Conservation (phyloP, 352 stramenopile species). For the Poterioochromonas sp. region DNA sequence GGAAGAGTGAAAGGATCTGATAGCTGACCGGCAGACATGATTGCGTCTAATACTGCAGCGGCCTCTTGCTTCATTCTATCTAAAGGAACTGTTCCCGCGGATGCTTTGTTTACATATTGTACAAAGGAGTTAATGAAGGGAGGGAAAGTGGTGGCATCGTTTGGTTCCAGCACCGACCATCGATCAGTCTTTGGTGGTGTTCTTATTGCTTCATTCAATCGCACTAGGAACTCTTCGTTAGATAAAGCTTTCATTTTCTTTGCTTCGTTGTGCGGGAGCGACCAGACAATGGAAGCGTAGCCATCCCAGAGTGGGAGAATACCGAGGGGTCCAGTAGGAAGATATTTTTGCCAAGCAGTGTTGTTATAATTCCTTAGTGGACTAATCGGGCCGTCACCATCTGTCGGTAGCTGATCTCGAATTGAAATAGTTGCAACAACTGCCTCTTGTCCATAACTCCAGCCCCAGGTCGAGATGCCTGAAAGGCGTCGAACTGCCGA, state of each 20-base stretch:
- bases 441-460: constrained; percentile 79
- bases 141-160: constrained; percentile 1
- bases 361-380: constrained; percentile 56
- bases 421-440: constrained; percentile 75
- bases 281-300: constrained; percentile 80
- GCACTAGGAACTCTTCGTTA: constrained; percentile 61
- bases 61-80: not conserved
- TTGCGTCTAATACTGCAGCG: constrained; percentile 51
- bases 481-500: constrained; percentile 68
- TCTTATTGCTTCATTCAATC: constrained; percentile 64
- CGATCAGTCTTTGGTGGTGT: constrained; percentile 40
- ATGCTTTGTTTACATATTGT: not conserved
- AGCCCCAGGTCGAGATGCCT: constrained; percentile 72
- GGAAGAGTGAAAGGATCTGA: constrained; percentile 52
- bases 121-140: not conserved
- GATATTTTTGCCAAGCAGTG: constrained; percentile 79
- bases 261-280: constrained; percentile 63
- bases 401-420: constrained; percentile 43
- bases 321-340: constrained; percentile 69
- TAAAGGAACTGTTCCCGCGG: constrained; percentile 16
- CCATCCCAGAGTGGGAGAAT: constrained; percentile 74
- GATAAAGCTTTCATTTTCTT: constrained; percentile 61
- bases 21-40: constrained; percentile 58
- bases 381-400: not conserved
- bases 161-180: not conserved